Percentiles rank a stretch among this genome's conserved stretches.
These are phyloP conservation scores for Magnaporthales sp. DNA, from an alignment of 2,329 filamentous ascomycete species.

Conservation along the genomic window DNA sequence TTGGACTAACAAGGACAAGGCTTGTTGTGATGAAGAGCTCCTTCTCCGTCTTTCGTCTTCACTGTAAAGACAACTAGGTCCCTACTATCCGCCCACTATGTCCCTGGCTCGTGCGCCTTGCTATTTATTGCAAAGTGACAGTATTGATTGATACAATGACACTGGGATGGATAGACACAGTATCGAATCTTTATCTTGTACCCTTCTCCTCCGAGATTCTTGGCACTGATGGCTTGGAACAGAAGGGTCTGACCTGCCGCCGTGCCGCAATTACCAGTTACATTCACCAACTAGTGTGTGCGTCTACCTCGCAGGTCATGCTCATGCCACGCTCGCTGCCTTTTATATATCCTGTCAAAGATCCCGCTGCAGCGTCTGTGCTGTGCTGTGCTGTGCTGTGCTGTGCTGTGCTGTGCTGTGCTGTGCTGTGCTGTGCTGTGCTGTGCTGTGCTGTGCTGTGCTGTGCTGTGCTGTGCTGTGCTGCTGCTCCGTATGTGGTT, in stretches of 20 bases:
- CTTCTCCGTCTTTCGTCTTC: not conserved
- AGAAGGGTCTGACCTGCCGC: not conserved
- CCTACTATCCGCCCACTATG: not conserved
- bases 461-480: not conserved
- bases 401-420: not conserved
- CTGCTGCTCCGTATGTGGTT: no score
- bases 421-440: not conserved
- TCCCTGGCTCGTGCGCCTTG: not conserved
- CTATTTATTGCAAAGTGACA: not conserved
- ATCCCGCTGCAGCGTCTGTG: not conserved
- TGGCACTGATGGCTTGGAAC: not conserved
- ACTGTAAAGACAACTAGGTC: not conserved
- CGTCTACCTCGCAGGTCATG: not conserved
- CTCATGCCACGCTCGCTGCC: not conserved
- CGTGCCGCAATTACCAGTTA: not conserved
- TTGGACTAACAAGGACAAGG: not conserved
- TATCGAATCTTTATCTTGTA: no score
- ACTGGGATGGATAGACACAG: not conserved
- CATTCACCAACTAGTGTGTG: not conserved
- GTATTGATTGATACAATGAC: not conserved
- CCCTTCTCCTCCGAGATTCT: no score
- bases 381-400: not conserved
- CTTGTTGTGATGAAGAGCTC: not conserved
- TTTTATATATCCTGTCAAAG: not conserved
- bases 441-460: not conserved